Percentiles rank a stretch among this genome's conserved stretches.
These are phyloP conservation scores for Piedraia hortae DNA, from an alignment of 2,329 filamentous ascomycete genomes.

Conservation along the genomic window DNA sequence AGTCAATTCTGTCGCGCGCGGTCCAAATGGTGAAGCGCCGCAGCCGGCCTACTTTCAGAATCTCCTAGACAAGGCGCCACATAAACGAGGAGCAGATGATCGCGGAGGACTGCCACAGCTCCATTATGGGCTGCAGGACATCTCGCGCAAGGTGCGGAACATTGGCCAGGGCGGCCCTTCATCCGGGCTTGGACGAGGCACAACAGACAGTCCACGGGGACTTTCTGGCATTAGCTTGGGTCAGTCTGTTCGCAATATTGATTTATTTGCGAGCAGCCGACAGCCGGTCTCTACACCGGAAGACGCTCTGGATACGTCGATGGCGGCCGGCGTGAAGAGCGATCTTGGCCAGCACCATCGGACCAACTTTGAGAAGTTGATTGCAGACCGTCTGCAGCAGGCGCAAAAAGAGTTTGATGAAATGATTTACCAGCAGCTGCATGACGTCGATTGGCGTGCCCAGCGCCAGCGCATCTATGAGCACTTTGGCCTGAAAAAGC, in stretches of 20 bases:
- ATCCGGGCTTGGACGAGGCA: constrained; percentile 14
- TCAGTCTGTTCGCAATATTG: constrained; percentile 56
- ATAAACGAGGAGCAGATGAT: constrained; percentile 40
- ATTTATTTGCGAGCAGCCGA: constrained; percentile 7
- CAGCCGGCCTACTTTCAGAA: constrained; percentile 31
- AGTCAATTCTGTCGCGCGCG: background rate
- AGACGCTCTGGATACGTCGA: constrained; percentile 2
- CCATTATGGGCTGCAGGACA: constrained; percentile 74
- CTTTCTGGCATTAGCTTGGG: constrained; percentile 80
- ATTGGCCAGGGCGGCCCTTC: constrained; percentile 47
- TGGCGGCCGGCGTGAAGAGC: constrained; percentile 8
- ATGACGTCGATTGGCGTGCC: constrained; percentile 69
- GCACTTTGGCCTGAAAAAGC: constrained; percentile 57
- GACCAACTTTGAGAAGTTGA: constrained; percentile 36
- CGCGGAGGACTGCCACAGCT: constrained; percentile 47
- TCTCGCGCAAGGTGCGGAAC: constrained; percentile 46
- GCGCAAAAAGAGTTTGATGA: constrained; percentile 77
- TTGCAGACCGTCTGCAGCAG: constrained; percentile 30
- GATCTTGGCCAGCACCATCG: constrained; percentile 9
- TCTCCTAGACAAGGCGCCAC: constrained; percentile 29
- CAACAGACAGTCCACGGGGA: constrained; percentile 17
- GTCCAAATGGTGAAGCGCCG: constrained; percentile 1
- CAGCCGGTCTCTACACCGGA: constrained; percentile 3
- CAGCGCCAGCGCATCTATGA: constrained; percentile 84
- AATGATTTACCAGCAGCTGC: constrained; percentile 82